Evolutionary conservation across 495 filamentous ascomycete genomes (phyloP).

Genomic region (Penicillium fimorum): DNA sequence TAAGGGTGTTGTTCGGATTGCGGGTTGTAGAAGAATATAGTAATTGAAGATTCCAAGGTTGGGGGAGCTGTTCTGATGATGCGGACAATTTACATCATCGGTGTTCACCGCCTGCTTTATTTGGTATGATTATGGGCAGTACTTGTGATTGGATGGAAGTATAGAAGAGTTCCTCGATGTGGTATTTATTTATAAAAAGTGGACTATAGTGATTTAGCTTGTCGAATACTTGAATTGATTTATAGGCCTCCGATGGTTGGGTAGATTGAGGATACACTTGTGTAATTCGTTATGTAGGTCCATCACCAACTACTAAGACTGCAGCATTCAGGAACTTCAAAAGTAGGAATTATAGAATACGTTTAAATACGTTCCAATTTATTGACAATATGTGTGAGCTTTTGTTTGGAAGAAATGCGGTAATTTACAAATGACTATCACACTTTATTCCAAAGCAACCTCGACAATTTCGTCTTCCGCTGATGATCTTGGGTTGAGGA

Average conservation of each 20-base stretch:
- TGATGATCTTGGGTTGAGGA: not conserved
- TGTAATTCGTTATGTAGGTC: not conserved
- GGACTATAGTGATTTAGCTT: not conserved
- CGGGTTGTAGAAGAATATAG: not conserved
- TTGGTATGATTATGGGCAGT: not conserved
- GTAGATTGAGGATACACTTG: not conserved
- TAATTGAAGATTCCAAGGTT: not conserved
- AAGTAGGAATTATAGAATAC: not conserved
- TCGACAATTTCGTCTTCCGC: not conserved
- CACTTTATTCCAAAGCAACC: not conserved
- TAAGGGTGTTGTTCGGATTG: not conserved
- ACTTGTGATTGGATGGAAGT: conserved; percentile 4
- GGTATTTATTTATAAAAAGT: conserved; percentile 2
- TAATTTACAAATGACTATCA: not conserved
- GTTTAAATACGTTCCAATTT: not conserved
- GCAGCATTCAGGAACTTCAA: not conserved
- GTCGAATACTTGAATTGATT: not conserved
- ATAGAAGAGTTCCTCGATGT: conserved; percentile 2
- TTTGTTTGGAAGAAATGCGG: not conserved
- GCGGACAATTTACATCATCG: conserved; percentile 13
- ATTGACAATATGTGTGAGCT: not conserved
- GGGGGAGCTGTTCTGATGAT: conserved; percentile 2
- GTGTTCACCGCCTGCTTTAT: conserved; percentile 6
- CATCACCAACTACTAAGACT: not conserved
- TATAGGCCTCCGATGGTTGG: not conserved